Evolutionary conservation across 768 basidiomycete genomes (phyloP).

Genomic region (Grammothele lineata): DNA sequence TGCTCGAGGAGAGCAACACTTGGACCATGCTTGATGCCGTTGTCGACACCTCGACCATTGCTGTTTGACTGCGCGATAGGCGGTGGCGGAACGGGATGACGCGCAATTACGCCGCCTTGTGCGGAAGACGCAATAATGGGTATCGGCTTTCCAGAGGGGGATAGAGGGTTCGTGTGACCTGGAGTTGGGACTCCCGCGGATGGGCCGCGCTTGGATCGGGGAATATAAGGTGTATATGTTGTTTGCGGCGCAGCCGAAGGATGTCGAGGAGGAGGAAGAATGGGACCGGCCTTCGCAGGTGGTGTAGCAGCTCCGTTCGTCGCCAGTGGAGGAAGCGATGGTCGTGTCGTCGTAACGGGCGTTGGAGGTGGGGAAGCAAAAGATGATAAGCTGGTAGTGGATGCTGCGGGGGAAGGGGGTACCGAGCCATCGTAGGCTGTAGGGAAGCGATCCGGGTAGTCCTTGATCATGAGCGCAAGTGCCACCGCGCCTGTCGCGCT

Average conservation of each 20-base stretch:
- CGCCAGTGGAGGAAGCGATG: conserved; percentile 19
- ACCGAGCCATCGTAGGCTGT: conserved; percentile 15
- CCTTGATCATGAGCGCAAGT: conserved; percentile 92
- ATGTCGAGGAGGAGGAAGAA: conserved; percentile 47
- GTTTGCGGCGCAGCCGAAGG: conserved; percentile 53
- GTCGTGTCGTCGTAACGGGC: conserved; percentile 27
- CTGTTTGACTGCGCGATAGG: conserved; percentile 7
- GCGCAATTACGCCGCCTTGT: conserved; percentile 47
- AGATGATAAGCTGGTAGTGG: conserved; percentile 15
- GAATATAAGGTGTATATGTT: conserved; percentile 83
- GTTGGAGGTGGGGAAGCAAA: conserved; percentile 31
- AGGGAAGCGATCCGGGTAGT: conserved; percentile 81
- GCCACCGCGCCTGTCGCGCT: conserved; percentile 82
- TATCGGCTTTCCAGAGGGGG: conserved; percentile 43
- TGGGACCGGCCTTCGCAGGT: conserved; percentile 36
- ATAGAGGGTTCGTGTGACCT: conserved; percentile 32
- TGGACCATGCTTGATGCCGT: conserved; percentile 39
- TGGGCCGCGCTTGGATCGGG: conserved; percentile 50
- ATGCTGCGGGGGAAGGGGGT: conserved; percentile 19
- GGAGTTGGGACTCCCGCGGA: conserved; percentile 22
- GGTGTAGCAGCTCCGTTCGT: conserved; percentile 33
- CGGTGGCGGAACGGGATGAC: conserved; percentile 31
- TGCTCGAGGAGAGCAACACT: conserved; percentile 81
- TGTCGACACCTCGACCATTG: conserved; percentile 12
- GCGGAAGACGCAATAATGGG: conserved; percentile 64